Evolutionary conservation across 2,329 filamentous ascomycete species (phyloP), one percentile per base, ranked within the genome.

Genomic region (Diaporthe sp.): DNA sequence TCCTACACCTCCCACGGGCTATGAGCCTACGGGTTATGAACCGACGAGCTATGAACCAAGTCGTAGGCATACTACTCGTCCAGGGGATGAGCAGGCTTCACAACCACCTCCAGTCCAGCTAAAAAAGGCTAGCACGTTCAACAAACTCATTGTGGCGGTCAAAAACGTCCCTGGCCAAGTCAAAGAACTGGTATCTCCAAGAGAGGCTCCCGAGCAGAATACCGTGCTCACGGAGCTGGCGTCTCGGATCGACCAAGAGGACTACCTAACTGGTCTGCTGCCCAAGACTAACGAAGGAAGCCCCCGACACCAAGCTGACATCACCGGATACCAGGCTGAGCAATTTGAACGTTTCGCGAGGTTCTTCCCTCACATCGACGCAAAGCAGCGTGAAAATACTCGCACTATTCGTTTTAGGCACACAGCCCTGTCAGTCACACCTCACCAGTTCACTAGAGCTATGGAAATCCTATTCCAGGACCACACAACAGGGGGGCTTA

Each of bases 381-480:
- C 70, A 0, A 5, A 17, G 1, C 31, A 68, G 51, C 70, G 39
- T 1, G n/a, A 22, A 0, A 53, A 60, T 7, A 28, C 15, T 3
- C 70, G 70, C 0, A 53, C 42, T 4, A 61, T 75, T 12, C 51
- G 31, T 0, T 67, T 75, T 3, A 25, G 25, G 3, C 31, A 46
- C 10, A 68, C 60, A 10, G n/a, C 10, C 2, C 74, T 75, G 4
- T 17, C 15, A 2, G 28, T 76, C 8, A 76, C 74, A 0, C 74
- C 74, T 1, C 61, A 42, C 8, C 71, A 73, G 15, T 70, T 73
- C 37, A 49, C 34, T 17, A 34, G 53, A 37, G 74, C 71, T 0
- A 37, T 44, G 12, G 2, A 61, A 15, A 73, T 70, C 0, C 34
- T 76, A 0, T 57, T 60, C 12, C 62, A 68, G 39, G 37, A 34